Evolutionary conservation across 1,284 basidiomycete genomes (phyloP).

Genomic region (Tilletia caries): DNA sequence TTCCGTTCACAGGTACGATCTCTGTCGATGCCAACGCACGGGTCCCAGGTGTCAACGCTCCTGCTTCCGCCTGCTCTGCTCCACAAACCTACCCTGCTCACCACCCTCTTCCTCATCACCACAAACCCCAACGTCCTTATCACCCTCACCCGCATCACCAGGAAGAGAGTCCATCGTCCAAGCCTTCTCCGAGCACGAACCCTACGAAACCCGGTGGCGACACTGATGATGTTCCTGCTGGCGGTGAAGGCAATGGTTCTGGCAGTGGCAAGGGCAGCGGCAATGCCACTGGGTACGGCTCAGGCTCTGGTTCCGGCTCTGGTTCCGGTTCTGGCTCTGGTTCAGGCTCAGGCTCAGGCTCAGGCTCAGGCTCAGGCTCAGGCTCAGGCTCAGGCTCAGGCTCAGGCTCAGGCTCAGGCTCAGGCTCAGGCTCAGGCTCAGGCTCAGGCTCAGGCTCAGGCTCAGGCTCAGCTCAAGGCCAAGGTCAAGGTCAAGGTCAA

Average conservation of each 20-base stretch:
- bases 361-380: conserved; percentile 6
- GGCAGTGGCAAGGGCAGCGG: not conserved
- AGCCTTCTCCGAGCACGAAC: no score
- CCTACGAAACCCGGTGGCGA: not conserved
- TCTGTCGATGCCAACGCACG: not conserved
- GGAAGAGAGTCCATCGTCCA: not conserved
- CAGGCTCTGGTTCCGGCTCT: not conserved
- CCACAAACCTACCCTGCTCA: not conserved
- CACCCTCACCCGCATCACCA: not conserved
- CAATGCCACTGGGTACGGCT: not conserved
- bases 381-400: conserved; percentile 3
- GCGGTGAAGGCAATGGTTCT: not conserved
- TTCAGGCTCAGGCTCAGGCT: conserved; percentile 14
- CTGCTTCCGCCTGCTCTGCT: not conserved
- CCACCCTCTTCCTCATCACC: not conserved
- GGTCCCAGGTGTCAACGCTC: conserved; percentile 6
- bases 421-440: not conserved
- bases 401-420: not conserved
- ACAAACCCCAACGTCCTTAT: not conserved
- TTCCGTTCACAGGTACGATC: not conserved
- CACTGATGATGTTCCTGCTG: not conserved
- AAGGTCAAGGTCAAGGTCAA: no score
- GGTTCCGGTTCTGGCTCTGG: not conserved
- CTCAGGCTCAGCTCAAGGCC: conserved; percentile 13
- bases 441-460: conserved; percentile 17